Evolutionary conservation across 352 stramenopile species (phyloP).

Genomic region (Phytophthora pseudosyringae): DNA sequence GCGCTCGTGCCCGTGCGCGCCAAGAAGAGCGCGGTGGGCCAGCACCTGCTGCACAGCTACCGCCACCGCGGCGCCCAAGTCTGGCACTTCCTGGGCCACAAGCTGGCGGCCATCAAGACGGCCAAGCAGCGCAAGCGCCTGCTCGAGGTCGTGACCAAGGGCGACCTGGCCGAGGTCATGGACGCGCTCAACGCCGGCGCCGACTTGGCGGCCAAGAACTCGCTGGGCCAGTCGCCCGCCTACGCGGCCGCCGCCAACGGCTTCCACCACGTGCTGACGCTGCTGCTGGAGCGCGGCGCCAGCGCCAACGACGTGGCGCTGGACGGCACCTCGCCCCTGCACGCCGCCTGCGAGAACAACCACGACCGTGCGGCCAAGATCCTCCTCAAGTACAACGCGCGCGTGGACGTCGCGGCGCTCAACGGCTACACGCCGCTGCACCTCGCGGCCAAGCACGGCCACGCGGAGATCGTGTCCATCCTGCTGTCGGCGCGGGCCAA

Average conservation of each 20-base stretch:
- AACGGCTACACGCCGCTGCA: slow-evolving; percentile 71
- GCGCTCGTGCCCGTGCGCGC: slow-evolving; percentile 61
- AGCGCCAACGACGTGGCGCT: slow-evolving; percentile 57
- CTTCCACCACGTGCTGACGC: slow-evolving; percentile 63
- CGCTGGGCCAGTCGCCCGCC: slow-evolving; percentile 58
- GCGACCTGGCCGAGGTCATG: slow-evolving; percentile 61
- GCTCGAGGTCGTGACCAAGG: slow-evolving; percentile 64
- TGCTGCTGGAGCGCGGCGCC: slow-evolving; percentile 76
- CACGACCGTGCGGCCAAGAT: slow-evolving; percentile 59
- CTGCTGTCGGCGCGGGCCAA: slow-evolving; percentile 53
- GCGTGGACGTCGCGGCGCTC: slow-evolving; percentile 41
- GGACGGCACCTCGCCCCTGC: slow-evolving; percentile 63
- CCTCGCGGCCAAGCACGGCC: slow-evolving; percentile 62
- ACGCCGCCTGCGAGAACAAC: slow-evolving; percentile 69
- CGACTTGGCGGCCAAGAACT: slow-evolving; percentile 59
- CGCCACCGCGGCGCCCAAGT: slow-evolving; percentile 50
- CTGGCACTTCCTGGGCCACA: slow-evolving; percentile 82
- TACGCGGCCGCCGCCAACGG: slow-evolving; percentile 66
- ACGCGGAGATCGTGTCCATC: slow-evolving; percentile 49
- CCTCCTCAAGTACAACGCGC: slow-evolving; percentile 67
- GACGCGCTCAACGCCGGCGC: slow-evolving; percentile 66
- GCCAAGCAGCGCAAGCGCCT: slow-evolving; percentile 73
- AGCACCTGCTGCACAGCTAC: slow-evolving; percentile 38
- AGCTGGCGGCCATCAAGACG: slow-evolving; percentile 72
- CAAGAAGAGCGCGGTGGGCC: slow-evolving; percentile 41